Evolutionary conservation across 1,284 basidiomycete genomes (phyloP), one percentile per base, ranked within the genome.

Genomic region (Sanghuangporus baumii): DNA sequence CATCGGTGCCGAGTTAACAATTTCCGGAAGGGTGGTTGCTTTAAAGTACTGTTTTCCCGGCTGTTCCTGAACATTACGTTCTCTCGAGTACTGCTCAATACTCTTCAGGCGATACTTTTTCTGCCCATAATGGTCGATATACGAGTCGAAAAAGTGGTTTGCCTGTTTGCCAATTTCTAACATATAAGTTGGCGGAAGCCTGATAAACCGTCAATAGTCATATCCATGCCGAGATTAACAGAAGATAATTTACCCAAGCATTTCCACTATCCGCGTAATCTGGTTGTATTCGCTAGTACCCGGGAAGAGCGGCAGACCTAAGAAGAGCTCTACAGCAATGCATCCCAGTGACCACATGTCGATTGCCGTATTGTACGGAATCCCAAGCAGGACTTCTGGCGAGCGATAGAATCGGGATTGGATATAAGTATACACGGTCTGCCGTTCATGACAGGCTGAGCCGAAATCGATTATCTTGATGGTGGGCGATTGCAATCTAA

Each of bases 401-500:
- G 94, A 97, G 47, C 97, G 92, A 74, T 99, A 99, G 79, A 99
- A 99, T 56, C 96, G 86, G 8, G 96, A 98, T 74, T 99, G 96
- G 73, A 99, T 99, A 77, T 99, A 99, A 1, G 97, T 99, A 74
- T 99, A 99, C 52, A 99, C 96, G 5, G 96, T 99, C 76, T 98
- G 95, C 70, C 94, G 89, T 76, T 98, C 97, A 74, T 98, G 95
- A 73, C 97, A 99, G 18, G 96, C 95, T 18, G 96, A 98, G 56
- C 96, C 97, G 77, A 98, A 99, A 78, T 99, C 96, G 73, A 99
- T 98, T 63, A 99, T 92, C 77, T 99, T 99, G 81, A 99, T 98
- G 74, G 94, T 91, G 1, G 97, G 97, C 36, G 96, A 96, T 81
- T 98, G 95, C 41, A 99, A 81, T 36, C 93, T 96, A 72, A 18